A percentile compares a stretch with the other conserved stretches of the same genome.
phyloP scores from a whole-genome alignment of 208 protist genomes.

The Leishmania major region DNA sequence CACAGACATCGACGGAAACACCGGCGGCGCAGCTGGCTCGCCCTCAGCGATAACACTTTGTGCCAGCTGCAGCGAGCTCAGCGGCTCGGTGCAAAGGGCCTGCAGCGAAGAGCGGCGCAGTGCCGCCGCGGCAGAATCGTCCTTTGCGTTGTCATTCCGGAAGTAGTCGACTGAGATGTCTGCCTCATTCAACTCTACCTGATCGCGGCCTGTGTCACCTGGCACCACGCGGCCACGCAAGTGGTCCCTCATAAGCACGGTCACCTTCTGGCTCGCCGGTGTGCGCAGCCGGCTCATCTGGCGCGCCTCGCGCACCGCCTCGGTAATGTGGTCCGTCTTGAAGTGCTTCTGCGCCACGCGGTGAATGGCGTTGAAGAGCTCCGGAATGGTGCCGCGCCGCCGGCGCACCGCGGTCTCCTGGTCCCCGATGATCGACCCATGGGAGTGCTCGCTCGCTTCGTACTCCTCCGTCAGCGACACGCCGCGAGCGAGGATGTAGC shows the following conservation, averaged over 20 bases:
- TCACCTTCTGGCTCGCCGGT: constrained; percentile 18
- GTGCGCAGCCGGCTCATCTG: constrained; percentile 28
- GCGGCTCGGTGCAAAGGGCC: constrained; percentile 46
- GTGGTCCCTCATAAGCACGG: constrained; percentile 36
- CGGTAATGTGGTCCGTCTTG: constrained; percentile 19
- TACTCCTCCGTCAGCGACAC: constrained; percentile 28
- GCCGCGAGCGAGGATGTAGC: constrained; percentile 43
- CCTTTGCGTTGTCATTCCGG: background rate
- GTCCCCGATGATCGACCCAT: constrained; percentile 20
- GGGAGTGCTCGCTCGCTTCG: constrained; percentile 2
- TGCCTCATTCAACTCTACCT: constrained; percentile 32
- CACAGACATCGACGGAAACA: constrained; percentile 6
- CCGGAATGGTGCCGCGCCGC: constrained; percentile 29
- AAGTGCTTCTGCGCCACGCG: constrained; percentile 37
- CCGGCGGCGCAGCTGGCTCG: constrained; percentile 2
- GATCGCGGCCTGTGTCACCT: constrained; percentile 30
- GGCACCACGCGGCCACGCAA: constrained; percentile 36
- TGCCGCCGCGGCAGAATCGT: background rate
- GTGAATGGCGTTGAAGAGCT: constrained; percentile 45
- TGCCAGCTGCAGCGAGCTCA: constrained; percentile 36
- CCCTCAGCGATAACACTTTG: constrained; percentile 26
- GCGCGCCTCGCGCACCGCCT: constrained; percentile 21
- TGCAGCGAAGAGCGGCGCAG: constrained; percentile 28
- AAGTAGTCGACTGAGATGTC: constrained; percentile 34
- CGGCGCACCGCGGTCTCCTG: constrained; percentile 9